phyloP scores from a whole-genome alignment of 305 asterid species.

The Ajuga reptans region DNA sequence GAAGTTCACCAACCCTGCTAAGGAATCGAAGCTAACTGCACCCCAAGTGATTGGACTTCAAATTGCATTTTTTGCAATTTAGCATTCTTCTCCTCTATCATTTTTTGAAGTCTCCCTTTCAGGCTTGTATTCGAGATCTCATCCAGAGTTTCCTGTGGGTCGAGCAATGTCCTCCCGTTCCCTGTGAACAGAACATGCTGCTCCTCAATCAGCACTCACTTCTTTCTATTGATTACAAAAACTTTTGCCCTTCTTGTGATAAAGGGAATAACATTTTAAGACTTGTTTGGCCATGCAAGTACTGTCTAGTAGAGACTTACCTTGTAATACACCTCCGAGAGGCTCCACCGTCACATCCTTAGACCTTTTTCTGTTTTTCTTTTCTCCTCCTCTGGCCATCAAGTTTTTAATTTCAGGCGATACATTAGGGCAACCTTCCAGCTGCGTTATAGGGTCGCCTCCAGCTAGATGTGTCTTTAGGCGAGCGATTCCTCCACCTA shows the following conservation, averaged over 20 bases:
- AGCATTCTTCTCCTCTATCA: conserved; percentile 27
- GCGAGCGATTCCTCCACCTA: conserved; percentile 39
- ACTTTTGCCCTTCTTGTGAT: not conserved
- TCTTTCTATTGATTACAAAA: not conserved
- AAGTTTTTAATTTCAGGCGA: conserved; percentile 27
- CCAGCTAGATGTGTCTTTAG: conserved; percentile 43
- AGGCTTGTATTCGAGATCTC: conserved; percentile 25
- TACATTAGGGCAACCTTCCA: conserved; percentile 39
- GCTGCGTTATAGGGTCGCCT: conserved; percentile 32
- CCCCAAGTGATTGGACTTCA: conserved; percentile 27
- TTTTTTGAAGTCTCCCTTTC: conserved; percentile 27
- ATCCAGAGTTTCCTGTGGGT: conserved; percentile 29
- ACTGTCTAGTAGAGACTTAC: conserved; percentile 16
- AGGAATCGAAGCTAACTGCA: conserved; percentile 28
- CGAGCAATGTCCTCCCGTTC: not conserved
- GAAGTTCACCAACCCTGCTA: not conserved
- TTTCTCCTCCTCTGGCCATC: conserved; percentile 22
- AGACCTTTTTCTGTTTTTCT: conserved; percentile 20
- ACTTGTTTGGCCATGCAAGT: not conserved
- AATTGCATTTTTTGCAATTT: conserved; percentile 23
- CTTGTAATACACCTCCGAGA: conserved; percentile 18
- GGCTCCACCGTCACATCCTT: conserved; percentile 12
- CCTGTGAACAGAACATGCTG: conserved; percentile 10
- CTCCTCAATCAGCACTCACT: not conserved
- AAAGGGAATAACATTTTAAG: not conserved